These are phyloP conservation scores for Rhodotorula diobovata DNA, from an alignment of 768 basidiomycete species.

Conservation along the genomic window DNA sequence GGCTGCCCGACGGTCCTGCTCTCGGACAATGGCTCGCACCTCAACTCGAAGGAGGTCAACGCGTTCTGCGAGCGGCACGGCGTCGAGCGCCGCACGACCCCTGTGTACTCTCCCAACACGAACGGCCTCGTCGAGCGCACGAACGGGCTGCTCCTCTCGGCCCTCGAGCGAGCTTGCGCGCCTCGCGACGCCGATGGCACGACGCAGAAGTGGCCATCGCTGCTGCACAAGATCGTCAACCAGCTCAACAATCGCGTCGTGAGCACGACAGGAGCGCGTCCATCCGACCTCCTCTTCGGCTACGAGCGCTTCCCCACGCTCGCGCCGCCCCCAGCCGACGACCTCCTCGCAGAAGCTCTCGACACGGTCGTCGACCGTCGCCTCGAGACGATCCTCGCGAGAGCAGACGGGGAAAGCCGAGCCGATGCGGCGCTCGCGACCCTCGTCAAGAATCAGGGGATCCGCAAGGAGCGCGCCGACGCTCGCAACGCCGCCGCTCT, in stretches of 20 bases:
- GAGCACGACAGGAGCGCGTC: not conserved
- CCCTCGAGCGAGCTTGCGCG: not conserved
- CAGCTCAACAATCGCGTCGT: not conserved
- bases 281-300: not conserved
- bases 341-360: not conserved
- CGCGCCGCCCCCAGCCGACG: not conserved
- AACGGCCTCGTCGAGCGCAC: not conserved
- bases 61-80: not conserved
- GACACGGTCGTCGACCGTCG: not conserved
- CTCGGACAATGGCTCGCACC: not conserved
- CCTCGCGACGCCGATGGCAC: not conserved
- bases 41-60: not conserved
- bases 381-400: not conserved
- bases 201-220: not conserved
- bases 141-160: not conserved
- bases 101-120: not conserved
- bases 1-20: not conserved
- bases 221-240: not conserved
- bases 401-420: not conserved
- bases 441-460: not conserved
- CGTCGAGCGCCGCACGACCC: not conserved
- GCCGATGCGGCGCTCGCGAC: not conserved
- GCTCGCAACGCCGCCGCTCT: not conserved
- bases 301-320: not conserved
- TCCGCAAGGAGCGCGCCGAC: not conserved